Evolutionary conservation across 805 yeast species (phyloP).

Genomic region (Suhomyces faveliae): DNA sequence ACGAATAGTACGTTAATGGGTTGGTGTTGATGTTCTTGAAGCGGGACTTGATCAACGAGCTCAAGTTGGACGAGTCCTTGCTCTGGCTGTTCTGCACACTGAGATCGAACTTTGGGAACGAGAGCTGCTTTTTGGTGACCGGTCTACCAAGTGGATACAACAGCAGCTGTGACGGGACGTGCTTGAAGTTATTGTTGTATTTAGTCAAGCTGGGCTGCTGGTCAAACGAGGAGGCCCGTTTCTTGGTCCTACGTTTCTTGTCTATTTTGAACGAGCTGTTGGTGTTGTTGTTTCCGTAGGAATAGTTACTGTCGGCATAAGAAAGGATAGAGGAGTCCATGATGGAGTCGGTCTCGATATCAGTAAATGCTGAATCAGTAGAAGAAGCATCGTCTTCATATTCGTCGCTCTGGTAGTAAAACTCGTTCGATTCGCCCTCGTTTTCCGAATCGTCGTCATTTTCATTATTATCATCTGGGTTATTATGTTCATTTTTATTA

Average conservation of each 20-base stretch:
- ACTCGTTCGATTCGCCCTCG: conserved; percentile 20
- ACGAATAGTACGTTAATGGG: conserved; percentile 45
- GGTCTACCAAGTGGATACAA: conserved; percentile 1
- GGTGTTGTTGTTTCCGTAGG: conserved; percentile 14
- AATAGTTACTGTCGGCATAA: conserved; percentile 14
- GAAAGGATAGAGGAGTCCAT: conserved; percentile 29
- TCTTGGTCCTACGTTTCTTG: conserved; percentile 18
- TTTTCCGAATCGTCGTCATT: conserved; percentile 11
- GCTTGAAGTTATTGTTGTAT: conserved; percentile 10
- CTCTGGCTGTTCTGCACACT: conserved; percentile 1
- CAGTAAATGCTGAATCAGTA: conserved; percentile 44
- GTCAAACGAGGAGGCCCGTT: conserved; percentile 17
- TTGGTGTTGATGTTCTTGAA: conserved; percentile 34
- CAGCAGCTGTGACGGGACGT: conserved; percentile 2
- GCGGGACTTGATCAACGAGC: conserved; percentile 42
- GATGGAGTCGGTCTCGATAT: conserved; percentile 40
- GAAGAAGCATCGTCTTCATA: conserved; percentile 25
- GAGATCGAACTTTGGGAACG: conserved; percentile 22
- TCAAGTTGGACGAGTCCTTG: conserved; percentile 33
- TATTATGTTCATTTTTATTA: background rate
- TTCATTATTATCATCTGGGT: conserved; percentile 11
- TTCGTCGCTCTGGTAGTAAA: conserved; percentile 16
- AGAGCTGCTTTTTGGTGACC: background rate
- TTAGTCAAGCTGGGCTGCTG: conserved; percentile 1
- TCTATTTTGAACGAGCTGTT: conserved; percentile 11